Evolutionary conservation across 257 asterid species (phyloP).

Genomic region (Fraxinus cuspidata): DNA sequence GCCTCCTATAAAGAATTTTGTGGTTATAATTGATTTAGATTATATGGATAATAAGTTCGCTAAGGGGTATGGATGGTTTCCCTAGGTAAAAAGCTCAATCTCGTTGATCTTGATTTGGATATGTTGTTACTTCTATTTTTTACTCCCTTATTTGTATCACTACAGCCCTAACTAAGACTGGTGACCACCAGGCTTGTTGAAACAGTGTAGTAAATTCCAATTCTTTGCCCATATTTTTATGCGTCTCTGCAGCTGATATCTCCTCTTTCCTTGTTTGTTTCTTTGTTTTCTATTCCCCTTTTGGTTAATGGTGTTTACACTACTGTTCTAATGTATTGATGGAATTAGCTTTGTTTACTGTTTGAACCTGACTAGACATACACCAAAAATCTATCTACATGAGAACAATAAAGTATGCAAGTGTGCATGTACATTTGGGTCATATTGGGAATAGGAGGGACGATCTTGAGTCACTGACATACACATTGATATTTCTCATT

Average conservation of each 20-base stretch:
- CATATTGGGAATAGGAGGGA: no score
- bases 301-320: background rate
- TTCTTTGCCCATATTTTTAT: background rate
- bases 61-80: background rate
- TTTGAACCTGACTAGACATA: conserved; percentile 16
- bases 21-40: background rate
- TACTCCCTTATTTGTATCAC: background rate
- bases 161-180: background rate
- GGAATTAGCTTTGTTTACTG: conserved; percentile 14
- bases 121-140: no score
- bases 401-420: no score
- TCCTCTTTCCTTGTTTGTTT: background rate
- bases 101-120: no score
- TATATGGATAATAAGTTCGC: background rate
- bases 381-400: no score
- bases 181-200: background rate
- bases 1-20: background rate
- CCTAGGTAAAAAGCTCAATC: no score
- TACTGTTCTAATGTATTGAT: background rate
- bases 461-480: no score
- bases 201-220: background rate
- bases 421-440: no score
- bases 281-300: conserved; percentile 8
- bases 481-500: no score
- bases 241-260: background rate